Percentiles rank a stretch among this genome's conserved stretches.
Conservation (phyloP, 371 early-diverging fungal species). For the Rhizopus sp. region DNA sequence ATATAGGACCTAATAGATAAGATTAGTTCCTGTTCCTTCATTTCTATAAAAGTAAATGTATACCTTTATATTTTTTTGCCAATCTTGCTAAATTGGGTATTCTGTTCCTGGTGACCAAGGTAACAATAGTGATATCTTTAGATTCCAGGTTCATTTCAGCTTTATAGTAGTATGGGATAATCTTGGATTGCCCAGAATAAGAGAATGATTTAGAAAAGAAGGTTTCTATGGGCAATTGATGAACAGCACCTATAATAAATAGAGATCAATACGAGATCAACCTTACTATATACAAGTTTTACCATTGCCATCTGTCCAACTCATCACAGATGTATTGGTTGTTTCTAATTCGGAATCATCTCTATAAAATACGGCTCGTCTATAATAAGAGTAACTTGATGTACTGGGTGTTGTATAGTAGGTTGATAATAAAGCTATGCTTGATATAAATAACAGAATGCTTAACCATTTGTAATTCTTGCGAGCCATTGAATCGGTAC, state of each 20-base stretch:
- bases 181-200: constrained; percentile 50
- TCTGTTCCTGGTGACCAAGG: constrained; percentile 55
- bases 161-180: constrained; percentile 59
- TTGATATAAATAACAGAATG: constrained; percentile 13
- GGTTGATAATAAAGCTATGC: constrained; percentile 12
- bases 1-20: constrained; percentile 52
- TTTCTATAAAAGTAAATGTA: not conserved
- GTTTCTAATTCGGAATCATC: constrained; percentile 13
- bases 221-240: constrained; percentile 28
- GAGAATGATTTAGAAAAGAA: constrained; percentile 30
- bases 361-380: constrained; percentile 22
- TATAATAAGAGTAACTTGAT: constrained; percentile 11
- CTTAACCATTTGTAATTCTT: constrained; percentile 19
- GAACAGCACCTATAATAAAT: constrained; percentile 14
- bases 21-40: not conserved
- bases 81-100: constrained; percentile 47
- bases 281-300: not conserved
- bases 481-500: constrained; percentile 20
- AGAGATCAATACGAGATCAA: not conserved
- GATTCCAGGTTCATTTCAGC: constrained; percentile 40
- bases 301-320: constrained; percentile 28
- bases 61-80: constrained; percentile 56
- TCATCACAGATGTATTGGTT: constrained; percentile 18
- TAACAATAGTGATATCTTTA: constrained; percentile 61
- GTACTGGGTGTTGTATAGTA: constrained; percentile 8